Percentiles rank a stretch among this genome's conserved stretches.
These are phyloP conservation scores for Polyporus tsugae DNA, from an alignment of 1,284 basidiomycete genomes.

Conservation along the genomic window DNA sequence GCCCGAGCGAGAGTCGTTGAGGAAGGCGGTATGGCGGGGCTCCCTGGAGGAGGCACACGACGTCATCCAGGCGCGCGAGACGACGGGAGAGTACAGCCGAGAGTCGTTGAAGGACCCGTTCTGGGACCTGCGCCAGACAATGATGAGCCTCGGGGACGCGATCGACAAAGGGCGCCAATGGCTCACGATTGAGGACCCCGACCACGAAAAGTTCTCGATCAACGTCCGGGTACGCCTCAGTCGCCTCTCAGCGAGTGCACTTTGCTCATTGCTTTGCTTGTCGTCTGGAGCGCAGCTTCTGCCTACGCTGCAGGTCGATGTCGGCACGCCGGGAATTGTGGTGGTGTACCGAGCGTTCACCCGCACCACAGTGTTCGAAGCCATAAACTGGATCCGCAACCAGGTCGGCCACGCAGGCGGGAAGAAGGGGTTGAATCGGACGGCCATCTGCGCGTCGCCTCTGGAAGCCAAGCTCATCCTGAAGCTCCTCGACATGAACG, in stretches of 20 bases:
- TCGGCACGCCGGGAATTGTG: conserved; percentile 43
- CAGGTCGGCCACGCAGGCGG: conserved; percentile 35
- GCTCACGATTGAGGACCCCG: conserved; percentile 40
- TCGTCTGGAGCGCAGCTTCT: conserved; percentile 37
- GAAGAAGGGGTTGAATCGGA: background rate
- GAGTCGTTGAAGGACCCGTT: conserved; percentile 42
- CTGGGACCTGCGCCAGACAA: conserved; percentile 46
- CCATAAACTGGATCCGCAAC: conserved; percentile 25
- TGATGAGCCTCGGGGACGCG: conserved; percentile 42
- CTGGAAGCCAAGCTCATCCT: conserved; percentile 28
- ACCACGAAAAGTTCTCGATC: conserved; percentile 37
- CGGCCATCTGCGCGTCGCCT: conserved; percentile 42
- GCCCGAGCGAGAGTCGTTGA: conserved; percentile 1
- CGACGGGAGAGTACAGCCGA: background rate
- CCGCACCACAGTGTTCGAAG: conserved; percentile 3
- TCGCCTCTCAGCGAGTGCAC: conserved; percentile 15
- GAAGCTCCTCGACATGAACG: conserved; percentile 13
- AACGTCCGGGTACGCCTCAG: conserved; percentile 38
- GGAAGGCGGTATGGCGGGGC: background rate
- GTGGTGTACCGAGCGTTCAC: conserved; percentile 39
- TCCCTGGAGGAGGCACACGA: background rate
- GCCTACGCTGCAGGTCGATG: conserved; percentile 38
- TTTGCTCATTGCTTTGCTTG: background rate
- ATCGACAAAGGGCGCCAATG: conserved; percentile 38
- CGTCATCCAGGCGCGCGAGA: background rate